Evolutionary conservation across 352 stramenopile genomes (phyloP), one percentile per base, ranked within the genome.

Genomic region (Chrysophaeum taylorii): DNA sequence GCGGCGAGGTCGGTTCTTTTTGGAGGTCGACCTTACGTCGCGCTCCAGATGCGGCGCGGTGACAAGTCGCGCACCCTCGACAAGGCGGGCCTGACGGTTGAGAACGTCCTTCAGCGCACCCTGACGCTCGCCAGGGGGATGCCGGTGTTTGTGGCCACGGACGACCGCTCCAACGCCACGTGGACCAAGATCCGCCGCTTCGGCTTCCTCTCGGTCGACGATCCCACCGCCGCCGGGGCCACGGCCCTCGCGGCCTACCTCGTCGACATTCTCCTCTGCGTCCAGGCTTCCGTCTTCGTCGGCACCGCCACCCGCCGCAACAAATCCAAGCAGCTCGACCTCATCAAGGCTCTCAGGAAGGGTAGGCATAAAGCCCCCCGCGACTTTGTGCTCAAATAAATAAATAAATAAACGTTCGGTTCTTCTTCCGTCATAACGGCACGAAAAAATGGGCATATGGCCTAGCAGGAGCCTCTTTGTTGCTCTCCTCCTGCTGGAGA

Each of bases 201-300:
- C 33, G 57, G 57, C 57, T 66, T 66, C 57, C 16, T 5, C 57
- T 16, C 45, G 16, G 57, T 45, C 57, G 57, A 66, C 57, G 14
- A 16, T 5, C 33, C 33, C 12, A 15, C 27, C 2, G 5, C 52
- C 5, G 14, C n/a, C n/a, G 57, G 45, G 2, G 31, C 1, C 21
- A 57, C 45, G 12, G 45, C n/a, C 12, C 5, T 66, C 57, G 31
- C 2, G 2, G 14, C 27, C 12, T 66, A 66, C 57, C 36, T 66
- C 33, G 31, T 48, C 14, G 57, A 66, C n/a, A 27, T 66, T 23
- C 57, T 66, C 12, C 31, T 66, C 36, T 66, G 57, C 57, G 57
- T 31, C 12, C 1, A n/a, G 33, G 31, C 57, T 7, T 21, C 9
- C 16, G 23, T 25, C 1, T 66, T 42, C 33, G 57, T 66, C 7